These are phyloP conservation scores for Fragilariopsis cylindrus DNA, from an alignment of 108 stramenopile species.

Conservation along the genomic window DNA sequence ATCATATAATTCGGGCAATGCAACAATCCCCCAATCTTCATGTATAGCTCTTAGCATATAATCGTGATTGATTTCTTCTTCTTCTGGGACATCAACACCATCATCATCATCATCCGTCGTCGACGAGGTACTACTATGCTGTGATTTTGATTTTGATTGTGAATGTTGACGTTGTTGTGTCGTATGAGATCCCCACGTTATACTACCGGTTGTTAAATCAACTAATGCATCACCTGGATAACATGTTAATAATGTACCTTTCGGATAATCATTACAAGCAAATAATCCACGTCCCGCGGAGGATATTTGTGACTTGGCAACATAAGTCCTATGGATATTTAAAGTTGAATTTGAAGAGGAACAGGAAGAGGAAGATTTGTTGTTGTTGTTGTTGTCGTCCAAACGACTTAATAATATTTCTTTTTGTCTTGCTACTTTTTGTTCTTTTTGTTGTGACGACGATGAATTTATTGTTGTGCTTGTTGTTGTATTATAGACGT, in stretches of 20 bases:
- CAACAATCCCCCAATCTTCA: slow-evolving; percentile 1
- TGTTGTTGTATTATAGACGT: neutral
- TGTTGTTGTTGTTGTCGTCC: neutral
- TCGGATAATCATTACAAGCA: slow-evolving; percentile 6
- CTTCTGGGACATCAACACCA: neutral
- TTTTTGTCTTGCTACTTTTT: neutral
- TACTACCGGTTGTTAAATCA: neutral
- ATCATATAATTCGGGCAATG: neutral
- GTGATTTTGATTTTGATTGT: neutral
- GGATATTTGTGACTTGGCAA: neutral
- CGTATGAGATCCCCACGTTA: neutral
- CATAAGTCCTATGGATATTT: neutral
- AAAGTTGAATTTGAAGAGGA: neutral
- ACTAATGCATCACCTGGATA: slow-evolving; percentile 22
- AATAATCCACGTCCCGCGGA: slow-evolving; percentile 10
- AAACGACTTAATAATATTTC: neutral
- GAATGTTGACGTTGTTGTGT: neutral
- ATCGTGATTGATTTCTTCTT: neutral
- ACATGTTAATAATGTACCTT: slow-evolving; percentile 19
- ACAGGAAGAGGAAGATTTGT: neutral
- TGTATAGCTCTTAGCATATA: slow-evolving; percentile 1
- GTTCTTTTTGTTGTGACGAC: neutral
- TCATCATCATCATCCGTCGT: too few species aligned
- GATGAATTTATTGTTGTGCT: neutral
- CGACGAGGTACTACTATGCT: too few species aligned